Base-by-base conservation (phyloP, 2,329 filamentous ascomycete genomes). In the Sporothrix protearum region DNA sequence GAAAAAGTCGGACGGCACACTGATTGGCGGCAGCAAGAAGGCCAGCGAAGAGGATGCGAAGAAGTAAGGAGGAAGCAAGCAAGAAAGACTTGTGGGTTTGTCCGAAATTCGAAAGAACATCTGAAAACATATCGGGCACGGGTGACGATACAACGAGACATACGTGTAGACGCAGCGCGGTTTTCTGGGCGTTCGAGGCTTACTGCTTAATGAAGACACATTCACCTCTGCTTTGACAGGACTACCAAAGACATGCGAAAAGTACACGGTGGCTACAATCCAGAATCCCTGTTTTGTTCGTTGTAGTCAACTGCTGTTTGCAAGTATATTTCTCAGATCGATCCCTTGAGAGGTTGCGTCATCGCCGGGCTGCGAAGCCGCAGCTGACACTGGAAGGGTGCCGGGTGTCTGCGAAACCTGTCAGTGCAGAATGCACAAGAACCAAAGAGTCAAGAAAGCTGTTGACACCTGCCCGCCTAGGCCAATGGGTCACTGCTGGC, bases 1-100 rank as follows among this genome's bases (percentile, higher is more conserved):
- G 47, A 53, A 42, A 70, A 87, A 87, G 74, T 86, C 86, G 74
- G 85, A 85, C 71, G 70, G 51, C 14, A 42, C 30, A 1, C 78
- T 83, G 75, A 49, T 53, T 1, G 71, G 68, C 25, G 28, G 69
- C 14, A 51, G 42, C 63, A 87, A 87, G 74, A 86, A 64, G 42
- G 61, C 25, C 30, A 28, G 25, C 16, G 36, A 25, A 16, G 49
- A 45, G 8, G 63, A 68, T 42, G 28, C 55, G 36, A 67, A 53
- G 33, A 71, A 68, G 19, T 57, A 45, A 10, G 36, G 36, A 16
- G 9, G 30, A 14, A 61, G 49, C 33, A 19, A 2, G 49, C 36
- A 22, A 19, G 16, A 16, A 4, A 39, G 28, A 16, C 19, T 0
- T 39, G 42, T 30, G 5, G 28, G n/a, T 14, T 33, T 42, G 12